Percentiles rank a stretch among this genome's conserved stretches.
Evolutionary conservation across 495 filamentous ascomycete species (phyloP).

Genomic region (Penicillium verhagenii): DNA sequence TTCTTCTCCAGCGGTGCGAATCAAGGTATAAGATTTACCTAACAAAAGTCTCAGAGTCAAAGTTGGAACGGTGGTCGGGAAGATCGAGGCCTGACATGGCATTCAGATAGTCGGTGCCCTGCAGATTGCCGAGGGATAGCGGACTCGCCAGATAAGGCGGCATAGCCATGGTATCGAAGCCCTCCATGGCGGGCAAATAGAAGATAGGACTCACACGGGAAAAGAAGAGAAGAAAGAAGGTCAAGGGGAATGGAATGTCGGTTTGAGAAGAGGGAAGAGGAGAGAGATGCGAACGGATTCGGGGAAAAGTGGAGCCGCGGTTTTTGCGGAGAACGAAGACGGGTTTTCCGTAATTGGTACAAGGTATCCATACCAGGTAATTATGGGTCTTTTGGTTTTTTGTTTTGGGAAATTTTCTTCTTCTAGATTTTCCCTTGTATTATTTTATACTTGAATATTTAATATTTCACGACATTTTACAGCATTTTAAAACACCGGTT

Average conservation of each 20-base stretch:
- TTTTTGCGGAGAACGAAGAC: conserved; percentile 32
- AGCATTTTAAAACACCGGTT: no score
- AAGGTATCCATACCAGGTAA: no score
- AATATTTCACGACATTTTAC: no score
- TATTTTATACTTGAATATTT: no score
- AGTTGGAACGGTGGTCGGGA: conserved; percentile 55
- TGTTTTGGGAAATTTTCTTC: background rate
- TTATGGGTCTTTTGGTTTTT: background rate
- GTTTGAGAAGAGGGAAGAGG: conserved; percentile 2
- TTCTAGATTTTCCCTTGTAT: no score
- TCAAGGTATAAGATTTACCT: conserved; percentile 40
- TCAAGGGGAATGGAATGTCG: conserved; percentile 20
- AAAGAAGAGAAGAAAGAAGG: conserved; percentile 12
- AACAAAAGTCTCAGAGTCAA: conserved; percentile 58
- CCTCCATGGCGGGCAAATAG: conserved; percentile 53
- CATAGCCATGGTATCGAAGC: conserved; percentile 65
- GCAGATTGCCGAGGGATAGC: conserved; percentile 52
- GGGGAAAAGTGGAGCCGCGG: conserved; percentile 36
- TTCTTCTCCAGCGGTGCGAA: background rate
- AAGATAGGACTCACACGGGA: conserved; percentile 17
- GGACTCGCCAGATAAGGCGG: conserved; percentile 56
- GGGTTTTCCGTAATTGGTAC: background rate
- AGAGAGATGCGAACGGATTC: conserved; percentile 26
- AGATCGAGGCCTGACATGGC: conserved; percentile 54
- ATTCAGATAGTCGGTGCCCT: conserved; percentile 52